A percentile compares a stretch with the other conserved stretches of the same genome.
phyloP scores from a whole-genome alignment of 1,284 basidiomycete species.

The Thelephora terrestris region DNA sequence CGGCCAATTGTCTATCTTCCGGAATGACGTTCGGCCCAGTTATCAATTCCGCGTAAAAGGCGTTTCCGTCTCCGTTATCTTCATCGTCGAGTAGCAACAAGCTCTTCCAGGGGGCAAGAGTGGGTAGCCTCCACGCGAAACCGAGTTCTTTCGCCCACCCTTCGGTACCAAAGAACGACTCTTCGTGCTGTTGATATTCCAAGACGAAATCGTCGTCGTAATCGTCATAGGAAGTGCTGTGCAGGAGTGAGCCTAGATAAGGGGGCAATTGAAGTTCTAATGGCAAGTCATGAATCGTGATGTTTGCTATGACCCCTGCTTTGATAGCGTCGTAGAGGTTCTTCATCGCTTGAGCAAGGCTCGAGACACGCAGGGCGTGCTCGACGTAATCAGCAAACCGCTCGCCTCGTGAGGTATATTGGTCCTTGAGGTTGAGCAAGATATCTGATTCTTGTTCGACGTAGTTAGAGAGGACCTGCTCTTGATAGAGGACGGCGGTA shows the following conservation, averaged over 20 bases:
- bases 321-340: conserved; percentile 69
- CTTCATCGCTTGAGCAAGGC: conserved; percentile 69
- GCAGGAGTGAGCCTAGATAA: conserved; percentile 57
- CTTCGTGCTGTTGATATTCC: conserved; percentile 41
- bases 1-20: conserved; percentile 57
- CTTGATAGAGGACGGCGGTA: conserved; percentile 81
- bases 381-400: conserved; percentile 43
- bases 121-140: conserved; percentile 61
- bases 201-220: conserved; percentile 30
- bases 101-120: conserved; percentile 89
- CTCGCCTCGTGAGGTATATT: conserved; percentile 49
- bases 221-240: conserved; percentile 36
- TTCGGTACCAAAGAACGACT: conserved; percentile 26
- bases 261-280: conserved; percentile 79
- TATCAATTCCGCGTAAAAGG: conserved; percentile 50
- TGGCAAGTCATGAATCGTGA: conserved; percentile 66
- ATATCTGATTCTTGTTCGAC: conserved; percentile 70
- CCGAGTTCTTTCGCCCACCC: conserved; percentile 62
- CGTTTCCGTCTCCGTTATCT: conserved; percentile 38
- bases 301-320: conserved; percentile 57
- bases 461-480: conserved; percentile 77
- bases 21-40: conserved; percentile 46
- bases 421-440: conserved; percentile 61
- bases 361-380: conserved; percentile 54
- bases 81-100: conserved; percentile 63